Base-by-base conservation (phyloP, 345 rosid genomes). In the Euphorbia pulcherrima region DNA sequence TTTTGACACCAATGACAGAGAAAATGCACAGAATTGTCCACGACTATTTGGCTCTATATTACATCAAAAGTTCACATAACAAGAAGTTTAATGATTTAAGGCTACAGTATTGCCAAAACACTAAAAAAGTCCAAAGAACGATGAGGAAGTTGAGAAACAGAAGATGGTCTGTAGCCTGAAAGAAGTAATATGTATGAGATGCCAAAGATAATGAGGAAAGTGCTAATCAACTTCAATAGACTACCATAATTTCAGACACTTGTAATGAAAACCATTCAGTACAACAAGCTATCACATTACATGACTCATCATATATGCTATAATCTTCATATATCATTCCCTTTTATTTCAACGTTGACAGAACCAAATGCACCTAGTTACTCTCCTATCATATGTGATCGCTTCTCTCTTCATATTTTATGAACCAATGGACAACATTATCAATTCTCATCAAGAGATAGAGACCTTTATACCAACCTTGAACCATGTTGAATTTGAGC, bases 401-500 rank as follows among this genome's bases (percentile, higher is more conserved):
- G 44, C 24, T 41, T 44, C 1, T 40, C 23, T 28, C 65, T 28
- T 33, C 48, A 21, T 64, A 52, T 23, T 30, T 2, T 55, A 65
- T 30, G 40, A 23, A 62, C 10, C 50, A 71, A 39, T 30, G 52
- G 40, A 26, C 55, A 69, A 48, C 5, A 3, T 20, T 12, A 69
- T 64, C 17, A 67, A 47, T 55, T 64, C 63, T 37, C 13, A 41
- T 56, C 16, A 39, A 60, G 23, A 29, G 24, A 33, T 33, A 33
- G 37, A 33, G 37, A 72, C n/a, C 28, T 67, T 44, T 51, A 62
- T 69, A 85, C 90, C 53, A 68, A 88, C 97, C 95, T 90, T 72
- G 92, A 86, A 82, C 96, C 89, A 70, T 88, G 91, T 68, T 94
- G 97, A 75, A 95, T 86, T 75, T 95, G 97, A 65, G 99, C 99